These are phyloP conservation scores for Saturnispora galanensis DNA, from an alignment of 805 yeast species.

Conservation along the genomic window DNA sequence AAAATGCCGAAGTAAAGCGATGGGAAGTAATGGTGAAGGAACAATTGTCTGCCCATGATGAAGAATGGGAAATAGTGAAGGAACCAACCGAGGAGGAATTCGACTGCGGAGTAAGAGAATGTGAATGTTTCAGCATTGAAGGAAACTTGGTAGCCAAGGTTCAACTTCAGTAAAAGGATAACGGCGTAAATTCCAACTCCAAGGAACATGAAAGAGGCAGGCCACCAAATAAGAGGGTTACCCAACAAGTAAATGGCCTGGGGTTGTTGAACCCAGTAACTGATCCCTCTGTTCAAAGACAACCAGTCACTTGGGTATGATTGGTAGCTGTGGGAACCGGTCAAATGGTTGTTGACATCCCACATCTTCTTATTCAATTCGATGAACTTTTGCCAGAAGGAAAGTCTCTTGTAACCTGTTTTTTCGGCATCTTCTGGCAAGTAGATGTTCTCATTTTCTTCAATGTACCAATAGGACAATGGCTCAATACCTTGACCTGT, in stretches of 20 bases:
- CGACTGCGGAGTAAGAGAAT: conserved; percentile 53
- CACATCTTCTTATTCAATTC: conserved; percentile 72
- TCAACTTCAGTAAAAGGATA: conserved; percentile 51
- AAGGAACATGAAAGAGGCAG: conserved; percentile 43
- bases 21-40: conserved; percentile 89
- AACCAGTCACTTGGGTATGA: conserved; percentile 73
- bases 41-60: conserved; percentile 87
- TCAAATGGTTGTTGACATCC: conserved; percentile 61
- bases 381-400: conserved; percentile 48
- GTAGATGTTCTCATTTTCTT: conserved; percentile 48
- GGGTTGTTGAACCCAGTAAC: conserved; percentile 58
- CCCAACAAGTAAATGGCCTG: conserved; percentile 61
- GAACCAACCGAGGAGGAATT: conserved; percentile 60
- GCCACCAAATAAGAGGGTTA: conserved; percentile 76
- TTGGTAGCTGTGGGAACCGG: conserved; percentile 61
- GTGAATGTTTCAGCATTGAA: conserved; percentile 47
- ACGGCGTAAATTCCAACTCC: conserved; percentile 41
- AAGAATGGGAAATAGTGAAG: conserved; percentile 67
- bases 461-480: conserved; percentile 64
- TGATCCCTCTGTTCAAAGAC: conserved; percentile 63
- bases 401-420: conserved; percentile 42
- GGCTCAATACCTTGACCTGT: conserved; percentile 58
- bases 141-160: conserved; percentile 38
- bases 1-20: conserved; percentile 66
- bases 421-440: conserved; percentile 36